A percentile compares a stretch with the other conserved stretches of the same genome.
These are phyloP conservation scores for Neonectria hederae DNA, from an alignment of 2,329 filamentous ascomycete genomes.

Conservation along the genomic window DNA sequence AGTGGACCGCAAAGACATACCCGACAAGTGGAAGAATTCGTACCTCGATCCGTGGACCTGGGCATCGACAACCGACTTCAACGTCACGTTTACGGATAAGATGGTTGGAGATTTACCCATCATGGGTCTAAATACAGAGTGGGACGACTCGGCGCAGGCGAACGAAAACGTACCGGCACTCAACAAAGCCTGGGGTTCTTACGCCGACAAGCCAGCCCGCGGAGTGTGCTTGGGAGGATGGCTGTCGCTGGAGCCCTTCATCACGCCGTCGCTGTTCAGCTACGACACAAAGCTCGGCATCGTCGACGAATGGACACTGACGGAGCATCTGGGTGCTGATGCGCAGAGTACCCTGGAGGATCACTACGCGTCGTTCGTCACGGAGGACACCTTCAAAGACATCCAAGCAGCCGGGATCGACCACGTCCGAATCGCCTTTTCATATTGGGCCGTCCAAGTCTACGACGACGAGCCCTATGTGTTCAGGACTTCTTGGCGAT, in stretches of 20 bases:
- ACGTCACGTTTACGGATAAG: conserved; percentile 88
- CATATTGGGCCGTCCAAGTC: conserved; percentile 91
- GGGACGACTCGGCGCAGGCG: conserved; percentile 83
- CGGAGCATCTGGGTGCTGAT: conserved; percentile 71
- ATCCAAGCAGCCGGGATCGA: conserved; percentile 91
- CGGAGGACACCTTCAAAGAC: conserved; percentile 82
- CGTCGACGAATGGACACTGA: conserved; percentile 89
- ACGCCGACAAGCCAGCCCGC: conserved; percentile 80
- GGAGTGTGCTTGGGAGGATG: conserved; percentile 95
- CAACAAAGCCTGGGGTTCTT: conserved; percentile 78
- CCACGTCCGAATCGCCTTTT: conserved; percentile 94
- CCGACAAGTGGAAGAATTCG: conserved; percentile 74
- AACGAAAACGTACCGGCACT: conserved; percentile 85
- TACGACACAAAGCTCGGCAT: conserved; percentile 71
- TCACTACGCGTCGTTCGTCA: conserved; percentile 91
- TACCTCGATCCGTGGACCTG: conserved; percentile 91
- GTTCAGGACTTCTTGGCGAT: conserved; percentile 87
- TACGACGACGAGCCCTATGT: conserved; percentile 91
- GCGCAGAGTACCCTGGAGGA: conserved; percentile 79
- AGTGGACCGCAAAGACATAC: conserved; percentile 66
- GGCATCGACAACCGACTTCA: conserved; percentile 91
- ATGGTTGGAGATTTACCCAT: conserved; percentile 88
- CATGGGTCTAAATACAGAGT: conserved; percentile 86
- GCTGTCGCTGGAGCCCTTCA: conserved; percentile 94
- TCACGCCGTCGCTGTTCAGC: conserved; percentile 89